phyloP scores from a whole-genome alignment of 441 rosid species.

The Breynia disticha region DNA sequence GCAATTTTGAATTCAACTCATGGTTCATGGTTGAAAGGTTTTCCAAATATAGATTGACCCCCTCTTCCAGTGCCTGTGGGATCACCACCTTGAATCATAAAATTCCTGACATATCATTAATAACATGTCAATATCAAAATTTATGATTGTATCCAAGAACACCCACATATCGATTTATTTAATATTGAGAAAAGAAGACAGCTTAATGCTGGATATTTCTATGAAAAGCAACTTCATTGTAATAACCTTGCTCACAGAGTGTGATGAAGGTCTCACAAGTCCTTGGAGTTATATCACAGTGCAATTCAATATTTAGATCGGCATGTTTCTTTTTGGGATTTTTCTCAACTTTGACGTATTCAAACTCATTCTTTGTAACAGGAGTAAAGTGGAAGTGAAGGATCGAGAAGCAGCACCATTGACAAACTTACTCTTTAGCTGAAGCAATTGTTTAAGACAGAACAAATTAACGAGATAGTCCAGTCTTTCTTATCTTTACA shows the following conservation, averaged over 20 bases:
- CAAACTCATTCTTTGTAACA: constrained; percentile 78
- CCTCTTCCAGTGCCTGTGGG: constrained; percentile 92
- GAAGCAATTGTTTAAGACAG: constrained; percentile 24
- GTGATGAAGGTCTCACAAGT: constrained; percentile 86
- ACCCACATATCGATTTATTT: neutral
- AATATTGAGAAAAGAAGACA: constrained; percentile 3
- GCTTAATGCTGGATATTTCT: constrained; percentile 56
- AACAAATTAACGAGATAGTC: neutral
- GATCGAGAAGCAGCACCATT: constrained; percentile 95
- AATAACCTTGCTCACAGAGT: constrained; percentile 81
- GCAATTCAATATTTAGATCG: constrained; percentile 89
- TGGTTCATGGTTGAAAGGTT: constrained; percentile 95
- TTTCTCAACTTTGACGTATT: constrained; percentile 79
- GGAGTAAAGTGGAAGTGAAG: constrained; percentile 90
- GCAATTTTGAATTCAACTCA: constrained; percentile 78
- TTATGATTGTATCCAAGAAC: neutral
- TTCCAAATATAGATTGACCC: constrained; percentile 94
- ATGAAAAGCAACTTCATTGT: constrained; percentile 72
- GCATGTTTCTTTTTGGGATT: constrained; percentile 94
- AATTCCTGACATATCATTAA: constrained; percentile 45
- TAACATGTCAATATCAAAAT: neutral
- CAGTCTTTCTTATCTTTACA: constrained; percentile 1
- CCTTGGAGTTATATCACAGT: constrained; percentile 88
- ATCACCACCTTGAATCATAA: constrained; percentile 98
- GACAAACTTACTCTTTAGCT: constrained; percentile 84